Evolutionary conservation across 352 stramenopile species (phyloP).

Genomic region (Phytophthora melonis): DNA sequence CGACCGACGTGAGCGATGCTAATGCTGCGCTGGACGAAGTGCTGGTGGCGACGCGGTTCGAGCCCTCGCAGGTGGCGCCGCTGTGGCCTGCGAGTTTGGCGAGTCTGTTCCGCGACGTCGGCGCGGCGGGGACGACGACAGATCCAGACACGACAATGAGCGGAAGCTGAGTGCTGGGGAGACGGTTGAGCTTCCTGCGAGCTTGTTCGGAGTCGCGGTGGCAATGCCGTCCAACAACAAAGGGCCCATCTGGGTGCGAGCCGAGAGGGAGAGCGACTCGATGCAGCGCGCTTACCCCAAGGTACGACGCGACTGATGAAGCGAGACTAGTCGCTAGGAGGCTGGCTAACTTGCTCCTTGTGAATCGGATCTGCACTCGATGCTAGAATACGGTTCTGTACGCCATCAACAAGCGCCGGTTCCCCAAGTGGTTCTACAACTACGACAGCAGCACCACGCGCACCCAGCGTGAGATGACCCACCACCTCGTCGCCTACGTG

Average conservation of each 20-base stretch:
- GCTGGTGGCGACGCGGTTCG: slow-evolving; percentile 41
- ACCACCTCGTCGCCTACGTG: slow-evolving; percentile 43
- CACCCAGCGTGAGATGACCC: slow-evolving; percentile 45
- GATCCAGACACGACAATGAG: not conserved
- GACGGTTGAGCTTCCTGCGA: not conserved
- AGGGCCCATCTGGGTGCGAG: slow-evolving; percentile 28
- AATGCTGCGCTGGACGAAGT: slow-evolving; percentile 11
- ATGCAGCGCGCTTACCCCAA: slow-evolving; percentile 30
- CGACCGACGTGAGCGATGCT: not conserved
- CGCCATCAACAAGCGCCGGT: slow-evolving; percentile 42
- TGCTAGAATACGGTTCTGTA: slow-evolving; percentile 39
- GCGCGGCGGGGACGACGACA: slow-evolving; percentile 1
- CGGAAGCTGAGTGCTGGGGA: not conserved
- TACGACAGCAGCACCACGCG: slow-evolving; percentile 48
- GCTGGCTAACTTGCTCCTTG: not conserved
- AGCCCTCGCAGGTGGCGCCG: slow-evolving; percentile 20
- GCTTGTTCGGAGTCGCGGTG: not conserved
- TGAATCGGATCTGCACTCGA: not conserved
- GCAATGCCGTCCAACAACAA: not conserved
- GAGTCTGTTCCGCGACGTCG: not conserved
- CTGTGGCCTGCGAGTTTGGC: slow-evolving; percentile 13
- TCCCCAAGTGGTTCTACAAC: slow-evolving; percentile 46
- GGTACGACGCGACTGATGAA: slow-evolving; percentile 1
- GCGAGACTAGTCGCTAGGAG: too few species aligned
- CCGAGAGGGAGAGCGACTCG: slow-evolving; percentile 25